Base-by-base conservation (phyloP, 768 basidiomycete species). In the Pisolithus microcarpus region DNA sequence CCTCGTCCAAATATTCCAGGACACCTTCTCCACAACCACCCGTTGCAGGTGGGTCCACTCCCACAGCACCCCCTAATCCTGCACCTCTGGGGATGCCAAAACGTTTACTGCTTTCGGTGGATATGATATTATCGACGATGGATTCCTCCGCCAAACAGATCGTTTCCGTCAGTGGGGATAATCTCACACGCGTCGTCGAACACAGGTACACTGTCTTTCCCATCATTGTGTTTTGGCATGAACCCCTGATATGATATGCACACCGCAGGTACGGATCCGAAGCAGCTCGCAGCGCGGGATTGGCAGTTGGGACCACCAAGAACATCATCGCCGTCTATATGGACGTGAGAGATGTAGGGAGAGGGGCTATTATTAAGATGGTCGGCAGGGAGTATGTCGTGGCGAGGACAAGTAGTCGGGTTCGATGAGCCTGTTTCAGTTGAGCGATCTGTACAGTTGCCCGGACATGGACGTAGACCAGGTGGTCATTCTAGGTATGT, bases 241-340 rank as follows among this genome's bases (percentile, higher is more conserved):
- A 11, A 10, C 21, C 8, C 4, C 11, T 13, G 19, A 21, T 4
- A 15, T 11, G 3, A 5, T 34, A 15, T 34, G 13, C 5, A 11
- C 5, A 34, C 11, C 23, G 10, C 40, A 79, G 78, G 56, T 86
- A 84, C 60, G 87, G 88, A 2, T 61, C 76, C 0, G 81, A 84
- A 47, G 84, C 81, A 8, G 83, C 73, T 10, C 72, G 81, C 42
- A 79, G 75, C 19, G 79, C 82, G 2, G 65, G 75, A 45, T 67
- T 85, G 48, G 68, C 84, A 51, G 78, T 83, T 6, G 82, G 80
- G 7, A 80, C 82, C 0, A 83, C 82, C 31, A 72, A 78, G 53
- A 89, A 90, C 65, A 79, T 87, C 11, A 82, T 77, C 4, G 70
- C 89, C 36, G 83, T 91, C 19, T 91, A 89, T 65, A 76, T 90